These are phyloP conservation scores for Leccinum subrobustum DNA, from an alignment of 1,284 basidiomycete genomes.

Conservation along the genomic window DNA sequence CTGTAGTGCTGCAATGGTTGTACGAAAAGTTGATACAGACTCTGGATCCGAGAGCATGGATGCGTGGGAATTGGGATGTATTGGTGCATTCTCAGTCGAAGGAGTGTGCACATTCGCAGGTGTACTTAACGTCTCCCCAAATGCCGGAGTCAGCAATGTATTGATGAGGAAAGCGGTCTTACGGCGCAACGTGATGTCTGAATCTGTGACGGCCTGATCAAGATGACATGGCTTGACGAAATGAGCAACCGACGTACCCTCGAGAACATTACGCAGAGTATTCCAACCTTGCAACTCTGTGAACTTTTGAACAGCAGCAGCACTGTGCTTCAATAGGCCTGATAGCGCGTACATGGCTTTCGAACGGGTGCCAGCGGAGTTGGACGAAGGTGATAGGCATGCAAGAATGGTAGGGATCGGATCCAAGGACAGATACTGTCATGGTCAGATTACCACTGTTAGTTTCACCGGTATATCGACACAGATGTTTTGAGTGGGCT, in stretches of 20 bases:
- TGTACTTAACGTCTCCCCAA: constrained; percentile 2
- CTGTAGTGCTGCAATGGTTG: constrained; percentile 50
- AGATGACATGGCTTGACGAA: neutral
- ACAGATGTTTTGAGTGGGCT: constrained; percentile 30
- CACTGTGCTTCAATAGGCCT: constrained; percentile 82
- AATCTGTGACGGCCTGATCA: constrained; percentile 48
- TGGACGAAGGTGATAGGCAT: constrained; percentile 55
- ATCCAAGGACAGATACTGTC: constrained; percentile 70
- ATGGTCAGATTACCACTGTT: neutral
- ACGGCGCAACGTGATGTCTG: constrained; percentile 74
- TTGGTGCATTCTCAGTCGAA: constrained; percentile 29
- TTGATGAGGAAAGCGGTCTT: constrained; percentile 87
- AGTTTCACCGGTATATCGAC: neutral
- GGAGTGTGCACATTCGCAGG: constrained; percentile 22
- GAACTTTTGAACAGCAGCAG: constrained; percentile 63
- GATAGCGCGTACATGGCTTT: constrained; percentile 91
- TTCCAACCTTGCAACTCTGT: constrained; percentile 66
- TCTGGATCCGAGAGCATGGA: constrained; percentile 52
- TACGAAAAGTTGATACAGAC: constrained; percentile 48
- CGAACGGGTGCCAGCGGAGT: constrained; percentile 56
- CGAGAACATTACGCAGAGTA: constrained; percentile 58
- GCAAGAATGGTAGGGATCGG: constrained; percentile 68
- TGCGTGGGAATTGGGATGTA: constrained; percentile 69
- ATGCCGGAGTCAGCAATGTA: constrained; percentile 67
- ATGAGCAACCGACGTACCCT: constrained; percentile 46